Percentiles rank a stretch among this genome's conserved stretches.
phyloP scores from a whole-genome alignment of 345 rosid genomes.

The Iberis pinnata region DNA sequence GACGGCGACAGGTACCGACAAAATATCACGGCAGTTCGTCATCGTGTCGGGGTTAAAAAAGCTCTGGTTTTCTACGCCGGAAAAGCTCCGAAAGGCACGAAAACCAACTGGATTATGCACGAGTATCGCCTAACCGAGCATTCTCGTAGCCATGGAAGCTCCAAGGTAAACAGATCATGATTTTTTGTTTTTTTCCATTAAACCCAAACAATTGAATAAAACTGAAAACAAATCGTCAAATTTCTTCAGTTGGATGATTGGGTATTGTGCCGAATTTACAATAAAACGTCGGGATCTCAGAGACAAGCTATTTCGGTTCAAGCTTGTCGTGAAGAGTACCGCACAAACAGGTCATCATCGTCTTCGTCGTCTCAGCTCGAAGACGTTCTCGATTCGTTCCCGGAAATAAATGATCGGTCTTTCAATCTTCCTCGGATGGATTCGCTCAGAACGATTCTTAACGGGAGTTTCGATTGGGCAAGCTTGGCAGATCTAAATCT shows the following conservation, averaged over 20 bases:
- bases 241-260: constrained; percentile 73
- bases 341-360: constrained; percentile 44
- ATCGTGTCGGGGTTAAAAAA: constrained; percentile 80
- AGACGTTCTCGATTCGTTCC: constrained; percentile 63
- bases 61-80: constrained; percentile 77
- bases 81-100: constrained; percentile 74
- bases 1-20: constrained; percentile 67
- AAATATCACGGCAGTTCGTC: constrained; percentile 51
- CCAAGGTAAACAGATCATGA: constrained; percentile 40
- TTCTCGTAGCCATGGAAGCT: constrained; percentile 51
- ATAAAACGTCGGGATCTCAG: constrained; percentile 60
- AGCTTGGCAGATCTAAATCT: constrained; percentile 49
- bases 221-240: not conserved
- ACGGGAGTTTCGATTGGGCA: constrained; percentile 75
- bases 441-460: constrained; percentile 40
- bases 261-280: constrained; percentile 90
- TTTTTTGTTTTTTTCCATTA: no score
- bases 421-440: constrained; percentile 45
- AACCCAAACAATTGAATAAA: not conserved
- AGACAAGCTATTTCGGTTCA: constrained; percentile 32
- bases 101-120: constrained; percentile 82
- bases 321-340: constrained; percentile 48
- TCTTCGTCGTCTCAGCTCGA: constrained; percentile 77
- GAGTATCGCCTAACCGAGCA: constrained; percentile 58
- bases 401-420: constrained; percentile 49